phyloP scores from a whole-genome alignment of 1,284 basidiomycete species.

The Somion occarium region DNA sequence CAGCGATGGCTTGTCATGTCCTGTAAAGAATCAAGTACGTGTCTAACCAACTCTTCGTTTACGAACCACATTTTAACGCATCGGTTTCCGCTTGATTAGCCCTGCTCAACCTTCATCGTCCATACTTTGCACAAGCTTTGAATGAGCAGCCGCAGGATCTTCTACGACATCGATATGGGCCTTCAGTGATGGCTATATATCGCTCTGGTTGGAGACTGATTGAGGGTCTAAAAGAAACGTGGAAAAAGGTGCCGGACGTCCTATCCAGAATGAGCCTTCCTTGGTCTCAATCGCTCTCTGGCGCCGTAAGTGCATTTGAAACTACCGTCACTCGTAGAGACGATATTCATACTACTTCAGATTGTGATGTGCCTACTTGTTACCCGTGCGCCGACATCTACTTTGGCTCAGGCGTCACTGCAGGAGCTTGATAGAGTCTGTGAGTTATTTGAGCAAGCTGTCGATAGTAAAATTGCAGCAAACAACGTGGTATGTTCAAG shows the following conservation, averaged over 20 bases:
- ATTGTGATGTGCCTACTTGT: constrained; percentile 66
- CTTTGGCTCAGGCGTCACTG: constrained; percentile 48
- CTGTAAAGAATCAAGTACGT: constrained; percentile 55
- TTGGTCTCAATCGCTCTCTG: constrained; percentile 61
- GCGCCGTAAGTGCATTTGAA: constrained; percentile 44
- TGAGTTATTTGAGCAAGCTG: constrained; percentile 48
- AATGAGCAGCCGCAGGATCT: constrained; percentile 53
- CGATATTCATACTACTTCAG: constrained; percentile 30
- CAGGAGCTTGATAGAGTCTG: constrained; percentile 51
- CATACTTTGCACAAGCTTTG: constrained; percentile 63
- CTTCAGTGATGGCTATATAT: constrained; percentile 66
- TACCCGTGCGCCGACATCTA: constrained; percentile 51
- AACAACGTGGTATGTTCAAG: constrained; percentile 41
- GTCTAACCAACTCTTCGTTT: background rate
- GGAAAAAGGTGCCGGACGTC: constrained; percentile 34
- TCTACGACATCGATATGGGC: constrained; percentile 55
- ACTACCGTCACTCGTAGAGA: background rate
- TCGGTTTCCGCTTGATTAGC: constrained; percentile 32
- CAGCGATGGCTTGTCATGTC: constrained; percentile 46
- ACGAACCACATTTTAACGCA: too few species aligned
- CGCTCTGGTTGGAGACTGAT: constrained; percentile 65
- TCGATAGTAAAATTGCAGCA: constrained; percentile 41
- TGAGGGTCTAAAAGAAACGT: constrained; percentile 39
- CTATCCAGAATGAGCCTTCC: constrained; percentile 42
- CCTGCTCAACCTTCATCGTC: constrained; percentile 61